Percentiles rank a stretch among this genome's conserved stretches.
phyloP scores from a whole-genome alignment of 2,329 filamentous ascomycete species.

The Geosmithia morbida region DNA sequence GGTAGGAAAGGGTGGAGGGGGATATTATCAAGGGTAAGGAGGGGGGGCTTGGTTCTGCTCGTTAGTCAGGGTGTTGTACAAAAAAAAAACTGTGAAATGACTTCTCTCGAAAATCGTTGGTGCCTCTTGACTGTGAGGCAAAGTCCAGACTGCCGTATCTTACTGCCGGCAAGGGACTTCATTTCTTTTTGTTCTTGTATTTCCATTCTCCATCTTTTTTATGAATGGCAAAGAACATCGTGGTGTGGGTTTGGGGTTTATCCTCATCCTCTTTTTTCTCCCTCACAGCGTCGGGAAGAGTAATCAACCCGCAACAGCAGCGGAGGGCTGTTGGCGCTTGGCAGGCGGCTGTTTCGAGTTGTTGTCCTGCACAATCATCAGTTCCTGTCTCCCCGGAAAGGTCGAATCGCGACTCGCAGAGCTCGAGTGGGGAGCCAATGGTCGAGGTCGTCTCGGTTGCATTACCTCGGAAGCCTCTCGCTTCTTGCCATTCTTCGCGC shows the following conservation, averaged over 20 bases:
- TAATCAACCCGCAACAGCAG: conserved; percentile 21
- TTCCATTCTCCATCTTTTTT: not conserved
- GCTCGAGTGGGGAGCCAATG: not conserved
- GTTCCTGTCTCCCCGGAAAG: not conserved
- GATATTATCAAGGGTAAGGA: not conserved
- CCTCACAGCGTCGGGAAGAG: not conserved
- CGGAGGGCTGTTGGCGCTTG: conserved; percentile 25
- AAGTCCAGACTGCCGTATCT: not conserved
- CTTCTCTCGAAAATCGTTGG: conserved; percentile 3
- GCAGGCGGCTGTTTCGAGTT: conserved; percentile 18
- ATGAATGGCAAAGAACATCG: not conserved
- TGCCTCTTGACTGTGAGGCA: not conserved
- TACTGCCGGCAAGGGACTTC: not conserved
- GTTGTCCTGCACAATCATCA: conserved; percentile 1
- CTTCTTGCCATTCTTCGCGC: conserved; percentile 29
- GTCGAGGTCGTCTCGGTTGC: conserved; percentile 7
- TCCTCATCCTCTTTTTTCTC: not conserved
- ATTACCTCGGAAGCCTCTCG: conserved; percentile 32
- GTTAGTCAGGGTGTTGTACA: not conserved
- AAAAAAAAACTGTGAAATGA: not conserved
- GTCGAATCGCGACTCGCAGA: not conserved
- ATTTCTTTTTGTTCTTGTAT: not conserved
- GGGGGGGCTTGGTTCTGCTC: not conserved
- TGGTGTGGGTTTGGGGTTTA: not conserved
- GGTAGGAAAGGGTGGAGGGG: not conserved